A percentile compares a stretch with the other conserved stretches of the same genome.
phyloP scores from a whole-genome alignment of 2,329 filamentous ascomycete genomes.

The Claviceps paspali region DNA sequence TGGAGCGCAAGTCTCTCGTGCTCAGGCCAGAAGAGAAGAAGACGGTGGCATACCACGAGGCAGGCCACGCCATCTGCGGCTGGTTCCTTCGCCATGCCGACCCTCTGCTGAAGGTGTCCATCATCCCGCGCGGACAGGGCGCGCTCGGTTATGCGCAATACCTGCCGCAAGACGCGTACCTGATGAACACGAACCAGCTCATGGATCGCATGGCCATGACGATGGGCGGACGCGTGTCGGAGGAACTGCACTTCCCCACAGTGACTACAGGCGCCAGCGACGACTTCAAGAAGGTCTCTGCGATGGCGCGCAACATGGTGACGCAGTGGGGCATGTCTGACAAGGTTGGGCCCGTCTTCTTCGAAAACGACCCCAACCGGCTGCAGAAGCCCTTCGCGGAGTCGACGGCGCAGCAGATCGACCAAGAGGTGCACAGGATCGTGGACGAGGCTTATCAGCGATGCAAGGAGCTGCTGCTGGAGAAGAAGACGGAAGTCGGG shows the following conservation, averaged over 20 bases:
- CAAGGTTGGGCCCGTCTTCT: slow-evolving; percentile 86
- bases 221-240: slow-evolving; percentile 82
- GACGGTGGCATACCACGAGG: slow-evolving; percentile 95
- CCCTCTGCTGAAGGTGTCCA: slow-evolving; percentile 92
- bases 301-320: slow-evolving; percentile 93
- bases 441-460: slow-evolving; percentile 86
- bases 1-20: slow-evolving; percentile 95
- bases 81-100: slow-evolving; percentile 98
- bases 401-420: slow-evolving; percentile 81
- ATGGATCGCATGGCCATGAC: slow-evolving; percentile 99
- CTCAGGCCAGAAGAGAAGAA: slow-evolving; percentile 87
- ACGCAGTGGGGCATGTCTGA: slow-evolving; percentile 99
- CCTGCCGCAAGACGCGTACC: slow-evolving; percentile 82
- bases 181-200: slow-evolving; percentile 89
- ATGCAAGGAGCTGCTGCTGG: slow-evolving; percentile 67
- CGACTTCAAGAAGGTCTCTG: slow-evolving; percentile 96
- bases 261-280: slow-evolving; percentile 91
- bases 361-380: slow-evolving; percentile 67
- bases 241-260: slow-evolving; percentile 92
- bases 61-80: slow-evolving; percentile 93
- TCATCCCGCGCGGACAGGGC: slow-evolving; percentile 89
- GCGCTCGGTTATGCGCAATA: slow-evolving; percentile 95
- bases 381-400: slow-evolving; percentile 94
- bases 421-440: slow-evolving; percentile 79
- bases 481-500: slow-evolving; percentile 79